Evolutionary conservation across 257 asterid species (phyloP), one percentile per base, ranked within the genome.

Genomic region (Dorcoceras hygrometricum): DNA sequence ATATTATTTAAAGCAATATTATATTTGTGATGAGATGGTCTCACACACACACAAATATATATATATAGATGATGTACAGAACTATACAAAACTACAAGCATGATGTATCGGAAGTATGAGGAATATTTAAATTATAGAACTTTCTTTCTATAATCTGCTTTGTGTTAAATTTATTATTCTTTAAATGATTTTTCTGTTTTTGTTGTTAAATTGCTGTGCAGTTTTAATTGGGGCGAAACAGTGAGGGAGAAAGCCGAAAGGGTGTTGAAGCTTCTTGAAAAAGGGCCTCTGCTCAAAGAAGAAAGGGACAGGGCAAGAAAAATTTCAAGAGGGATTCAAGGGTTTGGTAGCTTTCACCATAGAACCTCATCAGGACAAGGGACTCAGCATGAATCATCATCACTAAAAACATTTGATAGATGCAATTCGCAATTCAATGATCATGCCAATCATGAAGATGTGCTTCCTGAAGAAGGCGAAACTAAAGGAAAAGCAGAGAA

Each of bases 181-280:
- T 34, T 39, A 39, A 39, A 14, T 0, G 2, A 3, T 39, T 39
- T 12, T 12, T 39, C 3, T 3, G 3, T 0, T 16, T 43, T 16
- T 43, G n/a, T 43, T 16, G 20, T 43, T 16, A 16, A 43, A 43
- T 14, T 43, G 19, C 20, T 16, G 1, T 78, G 71, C 79, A 92
- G 97, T 70, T 86, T 86, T 75, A 80, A 89, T 61, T 92, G 97
- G 97, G 97, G 97, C 7, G 51, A 82, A 57, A 84, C 75, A 57
- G 95, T 88, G 57, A 79, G 90, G 75, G 84, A 76, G 77, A 89
- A 89, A 78, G 83, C 83, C 2, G 94, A 83, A 48, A 86, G 88
- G 76, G 58, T 88, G 51, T 19, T 92, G 79, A 81, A 87, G 75
- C 80, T 89, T 58, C 86, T 92, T 2, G 89, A 83, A 55, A 79